Evolutionary conservation across 1,284 basidiomycete genomes (phyloP).

Genomic region (Ceratobasidium sp.): DNA sequence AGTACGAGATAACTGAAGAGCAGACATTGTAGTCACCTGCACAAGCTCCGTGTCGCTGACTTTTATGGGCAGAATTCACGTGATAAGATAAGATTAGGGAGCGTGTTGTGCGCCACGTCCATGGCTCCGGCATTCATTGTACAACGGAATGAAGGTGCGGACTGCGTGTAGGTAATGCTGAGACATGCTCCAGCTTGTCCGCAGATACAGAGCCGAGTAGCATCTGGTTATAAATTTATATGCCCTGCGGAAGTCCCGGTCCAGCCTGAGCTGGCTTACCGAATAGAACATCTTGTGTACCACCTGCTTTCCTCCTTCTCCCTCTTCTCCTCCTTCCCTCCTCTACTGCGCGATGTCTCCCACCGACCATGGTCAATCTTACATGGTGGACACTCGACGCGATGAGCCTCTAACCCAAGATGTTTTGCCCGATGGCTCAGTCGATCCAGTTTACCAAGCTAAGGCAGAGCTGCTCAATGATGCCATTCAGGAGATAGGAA

Average conservation of each 20-base stretch:
- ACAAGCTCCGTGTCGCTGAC: conserved; percentile 6
- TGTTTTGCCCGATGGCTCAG: conserved; percentile 60
- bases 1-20: conserved; percentile 1
- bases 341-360: conserved; percentile 3
- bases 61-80: not conserved
- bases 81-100: not conserved
- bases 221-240: not conserved
- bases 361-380: not conserved
- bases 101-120: no score
- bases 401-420: conserved; percentile 48
- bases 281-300: not conserved
- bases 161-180: no score
- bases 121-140: no score
- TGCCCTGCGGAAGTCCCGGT: not conserved
- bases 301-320: not conserved
- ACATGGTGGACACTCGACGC: not conserved
- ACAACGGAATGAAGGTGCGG: no score
- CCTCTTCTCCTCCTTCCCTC: not conserved
- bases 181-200: no score
- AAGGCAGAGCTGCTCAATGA: conserved; percentile 72
- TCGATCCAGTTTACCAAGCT: conserved; percentile 71
- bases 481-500: conserved; percentile 75
- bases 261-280: not conserved
- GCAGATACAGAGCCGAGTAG: not conserved
- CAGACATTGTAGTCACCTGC: conserved; percentile 9